phyloP scores from a whole-genome alignment of 164 flowering plant species.

The Berberis vulgaris region DNA sequence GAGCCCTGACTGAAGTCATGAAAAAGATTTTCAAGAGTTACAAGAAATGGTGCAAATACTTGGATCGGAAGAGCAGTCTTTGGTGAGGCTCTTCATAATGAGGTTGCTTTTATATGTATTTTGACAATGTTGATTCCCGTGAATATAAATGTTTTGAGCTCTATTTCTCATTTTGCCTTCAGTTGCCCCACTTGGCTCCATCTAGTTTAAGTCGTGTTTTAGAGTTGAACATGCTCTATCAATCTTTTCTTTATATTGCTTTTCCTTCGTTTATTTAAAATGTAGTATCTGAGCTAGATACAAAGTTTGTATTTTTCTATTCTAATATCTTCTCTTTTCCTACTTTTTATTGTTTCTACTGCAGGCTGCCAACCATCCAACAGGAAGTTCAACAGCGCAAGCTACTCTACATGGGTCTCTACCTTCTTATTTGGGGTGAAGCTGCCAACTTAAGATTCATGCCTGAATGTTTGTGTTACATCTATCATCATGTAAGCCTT shows the following conservation, averaged over 20 bases:
- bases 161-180: too few relatives aligned
- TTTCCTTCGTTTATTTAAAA: not conserved
- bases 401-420: conserved; percentile 81
- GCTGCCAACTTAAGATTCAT: conserved; percentile 97
- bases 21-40: conserved; percentile 95
- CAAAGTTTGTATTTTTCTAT: not conserved
- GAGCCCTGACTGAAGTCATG: conserved; percentile 90
- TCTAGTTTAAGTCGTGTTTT: not conserved
- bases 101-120: not conserved
- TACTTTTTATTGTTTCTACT: not conserved
- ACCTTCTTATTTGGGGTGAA: conserved; percentile 98
- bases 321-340: not conserved
- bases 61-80: conserved; percentile 93
- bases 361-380: conserved; percentile 95
- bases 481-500: conserved; percentile 84
- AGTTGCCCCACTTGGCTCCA: too few relatives aligned
- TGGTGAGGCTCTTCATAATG: conserved; percentile 49
- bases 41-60: conserved; percentile 95
- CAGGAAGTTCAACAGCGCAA: conserved; percentile 98
- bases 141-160: too few relatives aligned
- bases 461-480: conserved; percentile 99
- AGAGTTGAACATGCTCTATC: too few relatives aligned
- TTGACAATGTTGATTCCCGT: too few relatives aligned
- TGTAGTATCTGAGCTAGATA: not conserved
- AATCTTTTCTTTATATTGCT: not conserved